Evolutionary conservation across 306 rosid genomes (phyloP).

Genomic region (barrel medic (Medicago truncatula)): DNA sequence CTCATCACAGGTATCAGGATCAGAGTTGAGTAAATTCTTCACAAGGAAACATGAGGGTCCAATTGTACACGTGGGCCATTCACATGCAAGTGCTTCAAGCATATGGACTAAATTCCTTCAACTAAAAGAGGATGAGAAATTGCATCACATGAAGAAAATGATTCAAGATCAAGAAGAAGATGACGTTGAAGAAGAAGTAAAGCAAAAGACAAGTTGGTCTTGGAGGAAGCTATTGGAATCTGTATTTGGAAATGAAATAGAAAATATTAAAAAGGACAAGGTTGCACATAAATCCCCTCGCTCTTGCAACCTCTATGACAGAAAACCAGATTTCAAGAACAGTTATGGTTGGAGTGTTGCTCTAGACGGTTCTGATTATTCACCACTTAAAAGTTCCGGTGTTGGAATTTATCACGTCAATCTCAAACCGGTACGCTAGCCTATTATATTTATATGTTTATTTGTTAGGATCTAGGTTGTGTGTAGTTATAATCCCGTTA

Average conservation of each 20-base stretch:
- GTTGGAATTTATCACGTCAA: constrained; percentile 69
- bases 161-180: constrained; percentile 38
- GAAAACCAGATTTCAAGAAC: constrained; percentile 62
- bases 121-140: constrained; percentile 58
- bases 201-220: constrained; percentile 50
- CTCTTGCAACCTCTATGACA: constrained; percentile 67
- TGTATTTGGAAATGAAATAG: constrained; percentile 26
- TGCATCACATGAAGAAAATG: constrained; percentile 53
- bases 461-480: background rate
- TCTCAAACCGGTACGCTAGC: constrained; percentile 66
- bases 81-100: constrained; percentile 49
- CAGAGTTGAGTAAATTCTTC: constrained; percentile 53
- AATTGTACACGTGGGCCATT: constrained; percentile 53
- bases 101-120: constrained; percentile 66
- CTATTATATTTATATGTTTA: background rate
- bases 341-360: constrained; percentile 75
- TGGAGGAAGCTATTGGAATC: constrained; percentile 74
- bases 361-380: constrained; percentile 61
- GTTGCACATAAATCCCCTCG: constrained; percentile 48
- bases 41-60: constrained; percentile 64
- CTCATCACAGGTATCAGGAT: constrained; percentile 41
- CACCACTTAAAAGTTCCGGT: constrained; percentile 62
- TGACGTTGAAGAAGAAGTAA: background rate
- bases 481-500: background rate
- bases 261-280: constrained; percentile 26